phyloP scores from a whole-genome alignment of 768 basidiomycete genomes.

The Dentipellis sp. region DNA sequence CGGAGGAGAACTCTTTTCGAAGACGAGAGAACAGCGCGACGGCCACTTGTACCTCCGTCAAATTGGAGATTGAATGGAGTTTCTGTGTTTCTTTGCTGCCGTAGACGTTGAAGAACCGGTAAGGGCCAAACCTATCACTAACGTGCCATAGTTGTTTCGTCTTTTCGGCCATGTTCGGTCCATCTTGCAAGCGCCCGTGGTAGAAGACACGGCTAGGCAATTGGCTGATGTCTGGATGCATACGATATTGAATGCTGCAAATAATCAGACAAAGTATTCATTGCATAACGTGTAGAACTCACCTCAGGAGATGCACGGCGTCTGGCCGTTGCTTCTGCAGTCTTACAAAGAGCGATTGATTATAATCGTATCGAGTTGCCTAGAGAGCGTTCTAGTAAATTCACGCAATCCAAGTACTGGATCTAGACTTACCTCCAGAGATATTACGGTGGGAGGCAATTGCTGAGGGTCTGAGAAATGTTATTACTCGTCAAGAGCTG shows the following conservation, averaged over 20 bases:
- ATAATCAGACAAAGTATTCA: background rate
- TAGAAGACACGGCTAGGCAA: constrained; percentile 91
- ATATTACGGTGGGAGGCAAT: constrained; percentile 88
- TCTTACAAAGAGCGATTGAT: constrained; percentile 89
- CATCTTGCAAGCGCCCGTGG: constrained; percentile 67
- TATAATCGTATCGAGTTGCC: constrained; percentile 69
- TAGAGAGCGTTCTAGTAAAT: constrained; percentile 18
- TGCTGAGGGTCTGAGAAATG: constrained; percentile 78
- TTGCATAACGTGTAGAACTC: background rate
- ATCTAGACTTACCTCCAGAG: constrained; percentile 36
- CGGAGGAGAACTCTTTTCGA: constrained; percentile 44
- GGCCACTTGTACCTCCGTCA: constrained; percentile 63
- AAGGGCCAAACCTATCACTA: constrained; percentile 69
- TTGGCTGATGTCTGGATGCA: constrained; percentile 93
- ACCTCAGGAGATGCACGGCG: constrained; percentile 91
- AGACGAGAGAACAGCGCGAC: constrained; percentile 70
- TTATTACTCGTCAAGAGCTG: background rate
- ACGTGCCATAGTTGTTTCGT: constrained; percentile 84
- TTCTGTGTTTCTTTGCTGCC: constrained; percentile 55
- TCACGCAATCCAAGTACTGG: background rate
- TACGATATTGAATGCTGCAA: constrained; percentile 69
- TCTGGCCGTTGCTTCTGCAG: constrained; percentile 71
- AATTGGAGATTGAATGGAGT: constrained; percentile 68
- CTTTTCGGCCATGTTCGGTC: constrained; percentile 79
- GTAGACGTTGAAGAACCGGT: constrained; percentile 81